Evolutionary conservation across 805 yeast genomes (phyloP), one percentile per base, ranked within the genome.

Genomic region (Candida sanyiensis): DNA sequence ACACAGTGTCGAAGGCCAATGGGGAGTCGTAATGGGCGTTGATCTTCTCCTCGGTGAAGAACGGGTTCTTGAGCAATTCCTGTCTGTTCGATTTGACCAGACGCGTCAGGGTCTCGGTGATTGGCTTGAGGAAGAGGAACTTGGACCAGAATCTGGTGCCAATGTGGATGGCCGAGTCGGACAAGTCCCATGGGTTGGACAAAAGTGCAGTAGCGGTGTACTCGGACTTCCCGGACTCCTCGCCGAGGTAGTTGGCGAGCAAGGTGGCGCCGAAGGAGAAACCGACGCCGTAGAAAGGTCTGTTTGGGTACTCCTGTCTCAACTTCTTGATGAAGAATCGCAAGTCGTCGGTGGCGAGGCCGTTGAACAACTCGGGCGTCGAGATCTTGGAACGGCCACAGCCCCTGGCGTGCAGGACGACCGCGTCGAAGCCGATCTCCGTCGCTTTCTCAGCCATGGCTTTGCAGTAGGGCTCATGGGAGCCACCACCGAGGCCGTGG

Each of bases 401-500:
- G 4, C 94, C 94, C 52, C 94, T 67, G 13, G 83, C 69, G 54
- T 81, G 82, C 35, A 83, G 52, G 3, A 73, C 75, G 15, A 79
- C 82, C 34, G 78, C 80, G 59, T 80, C 76, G 54, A 77, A 68
- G 39, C 63, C 61, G 12, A 62, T 59, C 1, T 56, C 50, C 23
- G 71, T 66, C 34, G 80, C 58, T 16, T 61, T 57, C 33, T 63
- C 61, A 26, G 75, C 59, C 27, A 77, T 62, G 7, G 81, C 71
- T 45, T 87, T 68, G 33, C 83, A 73, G 41, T 79, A 79, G 16
- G 84, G 77, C 56, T 83, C 93, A 49, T 79, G 83, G 12, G 86
- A 77, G 2, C 94, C 94, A 42, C 93, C 90, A 20, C 84, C 81
- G 27, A 83, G 64, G 2, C 93, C 94, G 52, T 83, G 90, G 35